Evolutionary conservation across 805 yeast genomes (phyloP).

Genomic region (Ogataea paraovalis): DNA sequence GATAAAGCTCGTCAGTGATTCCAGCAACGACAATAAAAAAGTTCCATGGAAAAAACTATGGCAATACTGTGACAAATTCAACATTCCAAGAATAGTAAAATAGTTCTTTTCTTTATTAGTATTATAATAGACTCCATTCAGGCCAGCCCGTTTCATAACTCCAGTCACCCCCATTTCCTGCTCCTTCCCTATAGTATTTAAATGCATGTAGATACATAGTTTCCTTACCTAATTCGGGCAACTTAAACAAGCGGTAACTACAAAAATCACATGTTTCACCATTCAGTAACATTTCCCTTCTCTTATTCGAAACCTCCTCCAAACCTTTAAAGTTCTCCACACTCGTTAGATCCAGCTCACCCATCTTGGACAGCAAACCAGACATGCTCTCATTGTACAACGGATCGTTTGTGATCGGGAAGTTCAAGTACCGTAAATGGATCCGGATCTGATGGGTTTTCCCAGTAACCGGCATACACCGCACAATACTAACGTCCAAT

Average conservation of each 20-base stretch:
- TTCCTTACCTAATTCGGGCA: constrained; percentile 27
- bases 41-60: constrained; percentile 19
- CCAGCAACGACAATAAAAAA: constrained; percentile 7
- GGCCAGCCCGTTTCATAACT: constrained; percentile 43
- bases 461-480: constrained; percentile 49
- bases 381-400: constrained; percentile 19
- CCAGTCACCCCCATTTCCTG: constrained; percentile 24
- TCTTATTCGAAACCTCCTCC: constrained; percentile 7
- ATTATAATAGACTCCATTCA: constrained; percentile 39
- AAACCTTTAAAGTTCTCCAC: constrained; percentile 9
- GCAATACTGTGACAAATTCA: constrained; percentile 2
- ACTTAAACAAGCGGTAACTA: constrained; percentile 28
- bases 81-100: constrained; percentile 7
- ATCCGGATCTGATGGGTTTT: constrained; percentile 56
- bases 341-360: constrained; percentile 7
- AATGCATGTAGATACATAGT: constrained; percentile 48
- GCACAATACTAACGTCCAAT: constrained; percentile 39
- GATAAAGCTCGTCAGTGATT: constrained; percentile 4
- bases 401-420: constrained; percentile 35
- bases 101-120: background rate
- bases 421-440: constrained; percentile 45
- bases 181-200: constrained; percentile 31
- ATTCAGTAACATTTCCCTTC: constrained; percentile 20
- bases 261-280: constrained; percentile 33
- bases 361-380: constrained; percentile 8